These are phyloP conservation scores for Globisporangium canariense DNA, from an alignment of 352 stramenopile species.

Conservation along the genomic window DNA sequence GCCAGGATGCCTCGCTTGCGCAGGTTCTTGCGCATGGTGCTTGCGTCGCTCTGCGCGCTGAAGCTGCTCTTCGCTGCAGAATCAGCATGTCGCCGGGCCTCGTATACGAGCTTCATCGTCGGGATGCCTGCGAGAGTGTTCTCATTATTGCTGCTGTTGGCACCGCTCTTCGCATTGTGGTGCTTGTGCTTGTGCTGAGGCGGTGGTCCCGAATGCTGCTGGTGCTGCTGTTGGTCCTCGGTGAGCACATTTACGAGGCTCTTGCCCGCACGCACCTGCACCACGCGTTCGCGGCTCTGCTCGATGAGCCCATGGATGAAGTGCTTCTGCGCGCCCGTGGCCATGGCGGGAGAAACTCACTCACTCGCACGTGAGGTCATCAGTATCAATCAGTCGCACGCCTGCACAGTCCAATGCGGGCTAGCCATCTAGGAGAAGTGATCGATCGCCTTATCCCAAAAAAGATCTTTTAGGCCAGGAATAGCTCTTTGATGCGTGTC, in stretches of 20 bases:
- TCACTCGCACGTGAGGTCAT: neutral
- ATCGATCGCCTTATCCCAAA: neutral
- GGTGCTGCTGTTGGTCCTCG: neutral
- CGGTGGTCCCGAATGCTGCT: neutral
- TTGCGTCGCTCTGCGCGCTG: constrained; percentile 8
- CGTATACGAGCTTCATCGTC: constrained; percentile 19
- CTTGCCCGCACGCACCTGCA: constrained; percentile 50
- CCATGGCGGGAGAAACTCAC: neutral
- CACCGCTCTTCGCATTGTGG: neutral
- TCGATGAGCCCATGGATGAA: constrained; percentile 62
- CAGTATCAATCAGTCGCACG: neutral
- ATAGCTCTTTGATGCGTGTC: neutral
- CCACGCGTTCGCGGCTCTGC: constrained; percentile 49
- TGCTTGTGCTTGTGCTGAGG: neutral
- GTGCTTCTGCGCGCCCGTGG: constrained; percentile 29
- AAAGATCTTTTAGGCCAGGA: neutral
- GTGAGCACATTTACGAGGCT: constrained; percentile 40
- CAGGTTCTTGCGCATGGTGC: constrained; percentile 13
- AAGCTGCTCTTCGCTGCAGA: neutral
- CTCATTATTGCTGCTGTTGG: neutral
- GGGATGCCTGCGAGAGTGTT: neutral
- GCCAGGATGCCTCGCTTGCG: constrained; percentile 23
- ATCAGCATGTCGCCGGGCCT: neutral
- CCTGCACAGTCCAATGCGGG: neutral
- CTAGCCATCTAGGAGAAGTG: neutral